Percentiles rank a stretch among this genome's conserved stretches.
phyloP scores from a whole-genome alignment of 805 yeast genomes.

The Starmerella tilneyi region DNA sequence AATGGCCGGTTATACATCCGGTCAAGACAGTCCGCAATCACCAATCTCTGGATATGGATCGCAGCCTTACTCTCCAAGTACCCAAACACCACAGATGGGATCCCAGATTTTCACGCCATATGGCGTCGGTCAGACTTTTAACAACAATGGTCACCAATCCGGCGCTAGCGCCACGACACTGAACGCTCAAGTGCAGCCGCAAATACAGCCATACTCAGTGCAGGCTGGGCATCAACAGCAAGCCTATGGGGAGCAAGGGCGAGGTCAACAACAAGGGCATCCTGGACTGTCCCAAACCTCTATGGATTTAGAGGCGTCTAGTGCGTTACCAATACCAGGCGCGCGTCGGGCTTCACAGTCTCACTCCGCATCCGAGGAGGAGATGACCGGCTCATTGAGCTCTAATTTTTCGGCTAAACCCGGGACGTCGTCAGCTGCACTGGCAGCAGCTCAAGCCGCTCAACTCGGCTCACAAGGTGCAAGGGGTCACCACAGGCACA shows the following conservation, averaged over 20 bases:
- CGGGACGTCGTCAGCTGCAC: slow-evolving; percentile 5
- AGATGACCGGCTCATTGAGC: slow-evolving; percentile 14
- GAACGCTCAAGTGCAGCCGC: neutral
- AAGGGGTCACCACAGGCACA: slow-evolving; percentile 17
- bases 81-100: neutral
- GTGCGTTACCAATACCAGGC: neutral
- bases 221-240: slow-evolving; percentile 2
- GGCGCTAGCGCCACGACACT: slow-evolving; percentile 5
- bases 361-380: slow-evolving; percentile 11
- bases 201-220: neutral
- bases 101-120: neutral
- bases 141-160: neutral
- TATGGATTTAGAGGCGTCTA: neutral
- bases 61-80: slow-evolving; percentile 5
- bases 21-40: slow-evolving; percentile 4
- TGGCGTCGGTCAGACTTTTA: neutral
- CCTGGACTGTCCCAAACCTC: neutral
- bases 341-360: neutral
- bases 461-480: neutral
- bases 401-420: slow-evolving; percentile 12
- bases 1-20: slow-evolving; percentile 5
- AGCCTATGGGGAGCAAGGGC: too few species aligned
- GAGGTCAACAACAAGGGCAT: neutral
- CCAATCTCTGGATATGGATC: slow-evolving; percentile 4
- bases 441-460: slow-evolving; percentile 17